Conservation (phyloP, 2,329 filamentous ascomycete species). For the Penicillium verrucosum region DNA sequence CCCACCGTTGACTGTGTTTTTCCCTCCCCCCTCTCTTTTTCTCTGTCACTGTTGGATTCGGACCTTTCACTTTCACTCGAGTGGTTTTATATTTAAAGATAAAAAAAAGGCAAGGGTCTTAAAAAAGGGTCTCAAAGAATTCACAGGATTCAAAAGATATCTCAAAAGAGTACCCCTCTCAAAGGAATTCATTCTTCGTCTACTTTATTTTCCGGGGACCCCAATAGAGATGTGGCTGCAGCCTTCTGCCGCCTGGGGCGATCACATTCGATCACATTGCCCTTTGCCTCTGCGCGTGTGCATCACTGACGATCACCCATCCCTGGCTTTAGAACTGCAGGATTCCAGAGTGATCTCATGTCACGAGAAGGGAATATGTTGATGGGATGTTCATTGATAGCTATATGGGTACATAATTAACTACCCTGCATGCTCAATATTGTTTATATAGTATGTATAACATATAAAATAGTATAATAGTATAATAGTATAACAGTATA, state of each 20-base stretch:
- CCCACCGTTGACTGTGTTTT: not conserved
- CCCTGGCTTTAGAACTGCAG: conserved; percentile 20
- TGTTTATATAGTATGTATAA: not conserved
- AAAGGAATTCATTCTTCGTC: conserved; percentile 8
- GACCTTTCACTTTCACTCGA: not conserved
- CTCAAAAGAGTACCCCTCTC: not conserved
- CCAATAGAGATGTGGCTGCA: conserved; percentile 30
- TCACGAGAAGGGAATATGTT: conserved; percentile 1
- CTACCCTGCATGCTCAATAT: not conserved
- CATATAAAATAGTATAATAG: not conserved
- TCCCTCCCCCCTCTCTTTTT: not conserved
- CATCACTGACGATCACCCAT: conserved; percentile 19
- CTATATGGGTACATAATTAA: too few species aligned
- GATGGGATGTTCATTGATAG: not conserved
- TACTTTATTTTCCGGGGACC: conserved; percentile 21
- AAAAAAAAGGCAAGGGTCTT: not conserved
- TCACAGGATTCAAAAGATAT: not conserved
- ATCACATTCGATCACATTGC: conserved; percentile 20
- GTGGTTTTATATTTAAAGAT: not conserved
- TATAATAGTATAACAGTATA: not conserved
- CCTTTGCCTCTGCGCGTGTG: conserved; percentile 13
- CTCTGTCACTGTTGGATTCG: not conserved
- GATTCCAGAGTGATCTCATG: conserved; percentile 13
- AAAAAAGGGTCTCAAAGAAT: not conserved
- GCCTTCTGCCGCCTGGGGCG: conserved; percentile 11